Percentiles rank a stretch among this genome's conserved stretches.
These are phyloP conservation scores for Houttuynia cordata DNA, from an alignment of 164 flowering plant species.

Conservation along the genomic window DNA sequence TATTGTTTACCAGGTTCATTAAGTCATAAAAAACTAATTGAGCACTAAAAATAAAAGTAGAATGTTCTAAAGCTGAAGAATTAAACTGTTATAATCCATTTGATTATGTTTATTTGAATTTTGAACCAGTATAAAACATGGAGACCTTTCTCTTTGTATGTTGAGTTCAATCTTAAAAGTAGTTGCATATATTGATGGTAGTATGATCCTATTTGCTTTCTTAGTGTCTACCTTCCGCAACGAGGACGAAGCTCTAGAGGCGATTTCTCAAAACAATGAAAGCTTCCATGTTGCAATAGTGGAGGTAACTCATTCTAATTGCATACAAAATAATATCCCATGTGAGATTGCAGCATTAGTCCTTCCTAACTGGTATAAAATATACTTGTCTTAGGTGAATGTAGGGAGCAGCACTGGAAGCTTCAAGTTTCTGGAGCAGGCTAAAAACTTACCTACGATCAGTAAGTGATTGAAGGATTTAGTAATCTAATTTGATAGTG, in stretches of 20 bases:
- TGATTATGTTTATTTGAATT: too few relatives aligned
- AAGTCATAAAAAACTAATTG: too few relatives aligned
- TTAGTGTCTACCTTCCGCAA: conserved; percentile 54
- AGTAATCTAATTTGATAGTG: too few relatives aligned
- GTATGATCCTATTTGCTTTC: conserved; percentile 3
- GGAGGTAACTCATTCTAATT: conserved; percentile 37
- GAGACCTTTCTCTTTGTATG: neutral
- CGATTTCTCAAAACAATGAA: conserved; percentile 33
- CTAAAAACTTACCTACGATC: conserved; percentile 60
- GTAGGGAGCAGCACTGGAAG: conserved; percentile 25
- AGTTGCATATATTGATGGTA: neutral
- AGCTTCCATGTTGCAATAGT: conserved; percentile 80
- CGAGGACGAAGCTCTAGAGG: conserved; percentile 56
- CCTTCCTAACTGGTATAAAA: neutral
- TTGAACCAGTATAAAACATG: too few relatives aligned
- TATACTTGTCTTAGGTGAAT: conserved; percentile 31
- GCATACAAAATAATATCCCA: too few relatives aligned
- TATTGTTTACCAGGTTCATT: too few relatives aligned
- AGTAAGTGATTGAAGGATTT: conserved; percentile 34
- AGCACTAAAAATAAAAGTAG: too few relatives aligned
- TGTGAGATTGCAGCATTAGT: neutral
- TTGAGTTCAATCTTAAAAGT: too few relatives aligned
- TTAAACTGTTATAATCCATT: too few relatives aligned
- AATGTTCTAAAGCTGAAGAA: too few relatives aligned
- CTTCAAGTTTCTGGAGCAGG: conserved; percentile 59